Base-by-base conservation (phyloP, 2,329 filamentous ascomycete genomes). In the Fusarium anguioides region DNA sequence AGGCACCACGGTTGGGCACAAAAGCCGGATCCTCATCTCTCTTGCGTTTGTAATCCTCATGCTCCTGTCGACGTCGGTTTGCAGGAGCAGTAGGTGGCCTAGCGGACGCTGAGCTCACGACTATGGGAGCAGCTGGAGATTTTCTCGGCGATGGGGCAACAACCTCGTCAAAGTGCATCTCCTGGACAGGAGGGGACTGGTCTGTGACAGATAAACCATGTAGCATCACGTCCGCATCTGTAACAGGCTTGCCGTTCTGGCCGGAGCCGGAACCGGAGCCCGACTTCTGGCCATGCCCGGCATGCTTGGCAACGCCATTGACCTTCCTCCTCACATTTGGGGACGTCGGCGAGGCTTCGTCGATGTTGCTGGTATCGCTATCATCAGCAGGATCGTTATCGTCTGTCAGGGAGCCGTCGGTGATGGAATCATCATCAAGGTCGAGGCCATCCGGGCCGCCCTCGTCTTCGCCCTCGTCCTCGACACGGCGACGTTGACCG, bases 1-100 rank as follows among this genome's bases (percentile, higher is more conserved):
- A 98, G 64, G 92, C 91, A 60, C 96, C 96, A 69, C 95, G 86
- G 75, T 96, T 97, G 52, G 96, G 95, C 54, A 97, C 95, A 80
- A 97, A 97, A 12, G 94, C 89, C 33, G 95, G 95, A 77, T 97
- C 93, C 72, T 93, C 89, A 75, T 97, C 93, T 71, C 93, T 87
- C 78, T 92, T 92, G 80, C 91, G 93, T 80, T 91, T 89, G 81
- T 97, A 96, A 75, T 97, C 93, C 68, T 97, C 94, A 74, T 97
- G 93, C 75, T 97, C 94, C 70, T 91, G 89, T 68, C 92, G 89
- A 77, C 92, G 89, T 68, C 88, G 86, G 66, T 96, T 91, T 51
- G 86, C 86, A 59, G 87, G 81, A 31, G 86, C 84, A 73, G 90
- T 88, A 67, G 84, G 82, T 47, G 80, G 76, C 48, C 80, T 78